Evolutionary conservation across 1,284 basidiomycete species (phyloP).

Genomic region (Apiotrichum montevideense): DNA sequence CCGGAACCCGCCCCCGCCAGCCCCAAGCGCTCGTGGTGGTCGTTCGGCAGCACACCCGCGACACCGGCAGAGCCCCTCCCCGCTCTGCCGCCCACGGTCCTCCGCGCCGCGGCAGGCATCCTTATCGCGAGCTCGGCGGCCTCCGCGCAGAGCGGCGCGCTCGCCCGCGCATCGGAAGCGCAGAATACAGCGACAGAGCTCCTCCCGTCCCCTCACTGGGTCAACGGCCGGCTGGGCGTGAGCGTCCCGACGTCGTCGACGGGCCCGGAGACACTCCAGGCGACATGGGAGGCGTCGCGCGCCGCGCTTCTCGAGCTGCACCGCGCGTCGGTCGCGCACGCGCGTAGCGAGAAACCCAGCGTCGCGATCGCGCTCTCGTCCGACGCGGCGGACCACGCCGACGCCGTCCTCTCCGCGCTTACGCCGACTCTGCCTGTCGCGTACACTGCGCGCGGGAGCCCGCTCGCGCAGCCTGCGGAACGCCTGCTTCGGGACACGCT

Average conservation of each 20-base stretch:
- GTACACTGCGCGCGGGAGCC: slow-evolving; percentile 30
- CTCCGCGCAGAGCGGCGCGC: slow-evolving; percentile 54
- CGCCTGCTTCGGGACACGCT: slow-evolving; percentile 42
- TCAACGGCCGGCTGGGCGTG: neutral
- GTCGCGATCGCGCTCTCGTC: slow-evolving; percentile 55
- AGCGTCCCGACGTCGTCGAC: slow-evolving; percentile 41
- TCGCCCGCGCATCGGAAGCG: slow-evolving; percentile 82
- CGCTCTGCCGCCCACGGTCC: slow-evolving; percentile 48
- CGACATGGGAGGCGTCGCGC: slow-evolving; percentile 64
- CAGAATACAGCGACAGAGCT: slow-evolving; percentile 72
- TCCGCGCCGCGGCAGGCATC: slow-evolving; percentile 60
- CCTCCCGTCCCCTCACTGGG: slow-evolving; percentile 54
- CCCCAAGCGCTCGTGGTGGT: neutral
- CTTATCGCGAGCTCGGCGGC: slow-evolving; percentile 68
- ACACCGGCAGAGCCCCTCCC: neutral
- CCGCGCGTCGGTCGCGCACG: slow-evolving; percentile 66
- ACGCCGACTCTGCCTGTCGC: slow-evolving; percentile 44
- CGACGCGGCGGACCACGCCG: slow-evolving; percentile 60
- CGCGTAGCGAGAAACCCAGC: slow-evolving; percentile 49
- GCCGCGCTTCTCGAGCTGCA: slow-evolving; percentile 66
- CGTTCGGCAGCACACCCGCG: neutral
- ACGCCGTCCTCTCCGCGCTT: slow-evolving; percentile 58
- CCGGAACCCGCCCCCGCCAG: neutral
- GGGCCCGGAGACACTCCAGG: slow-evolving; percentile 55
- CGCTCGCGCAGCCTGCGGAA: slow-evolving; percentile 21